Evolutionary conservation across 2,329 filamentous ascomycete species (phyloP), one percentile per base, ranked within the genome.

Genomic region (Moelleriella libera): DNA sequence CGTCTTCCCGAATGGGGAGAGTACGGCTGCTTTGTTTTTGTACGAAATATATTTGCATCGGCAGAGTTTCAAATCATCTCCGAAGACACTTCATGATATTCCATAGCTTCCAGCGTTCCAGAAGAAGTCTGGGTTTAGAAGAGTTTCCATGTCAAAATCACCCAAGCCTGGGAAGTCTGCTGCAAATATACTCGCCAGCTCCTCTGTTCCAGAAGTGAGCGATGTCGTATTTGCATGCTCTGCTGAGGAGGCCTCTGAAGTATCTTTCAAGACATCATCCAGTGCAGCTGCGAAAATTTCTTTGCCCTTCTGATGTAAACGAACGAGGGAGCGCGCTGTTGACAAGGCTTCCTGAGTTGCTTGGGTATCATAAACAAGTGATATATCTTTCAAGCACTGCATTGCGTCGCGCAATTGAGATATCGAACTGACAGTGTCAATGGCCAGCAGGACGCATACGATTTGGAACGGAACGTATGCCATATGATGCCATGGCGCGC

Each of bases 401-500:
- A 80, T 72, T 0, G 74, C 75, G 28, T 74, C 69, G 2, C 62
- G 60, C 5, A 80, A 64, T 48, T 72, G 62, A 0, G 63, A 61
- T 0, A 77, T 60, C 0, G 71, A 71, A 1, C 72, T 63, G 0
- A 65, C 64, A 0, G 65, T 75, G 45, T 80, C 75, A 45, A 79
- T 74, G 0, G 72, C 72, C 2, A 80, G 61, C 5, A 78, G 59
- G 0, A 75, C 65, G 49, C 75, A 78, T 31, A 79, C 66, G 0
- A 75, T 68, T 47, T 79, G 76, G 50, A 80, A 80, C 0, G 76
- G 76, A 0, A 79, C 71, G 45, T 80, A 78, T 30, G 73, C 74
- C 43, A 75, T 68, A 49, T 80, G 75, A 53, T 79, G 76, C 76
- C 76, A 80, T 0, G 75, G 75, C 3, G 64, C 63, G 10, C 63